Base-by-base conservation (phyloP, 2,329 filamentous ascomycete genomes). In the Diaporthe citrichinensis region DNA sequence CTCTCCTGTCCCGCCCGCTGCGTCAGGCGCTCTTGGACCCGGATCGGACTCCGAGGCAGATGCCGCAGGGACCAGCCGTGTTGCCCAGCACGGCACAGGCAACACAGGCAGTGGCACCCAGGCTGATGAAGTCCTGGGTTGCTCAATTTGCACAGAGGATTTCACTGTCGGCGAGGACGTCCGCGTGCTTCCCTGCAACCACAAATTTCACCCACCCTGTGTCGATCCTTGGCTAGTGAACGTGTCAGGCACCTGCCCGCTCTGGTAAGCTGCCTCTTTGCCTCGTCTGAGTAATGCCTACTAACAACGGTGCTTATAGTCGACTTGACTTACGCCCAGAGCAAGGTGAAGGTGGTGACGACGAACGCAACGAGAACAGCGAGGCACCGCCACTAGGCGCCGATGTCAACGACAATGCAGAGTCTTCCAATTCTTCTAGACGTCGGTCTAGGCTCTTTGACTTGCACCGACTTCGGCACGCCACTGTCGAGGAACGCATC, bases 161-260 rank as follows among this genome's bases (percentile, higher is more conserved):
- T 94, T 94, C 79, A 88, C 82, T 4, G 87, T 91, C 25, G 92
- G 92, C 20, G 90, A 94, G 79, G 91, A 94, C 79, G 90, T 94
- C 71, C 88, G 92, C 59, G 91, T 94, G 1, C 83, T 94, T 55
- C 92, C 92, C 49, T 94, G 92, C 81, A 84, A 90, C 74, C 92
- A 94, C 82, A 91, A 92, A 77, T 94, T 91, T 79, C 92, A 94
- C 79, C 92, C 92, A 0, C 86, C 86, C 61, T 94, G 92, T 79
- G 89, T 94, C 74, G 92, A 94, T 79, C 92, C 92, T 5, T 94
- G 92, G 92, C 85, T 94, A 58, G 85, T 94, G 76, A 92, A 94
- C 74, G 89, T 94, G 15, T 93, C 92, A 15, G 92, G 92, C 76
- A 94, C 92, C 41, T 94, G 92, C 82, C 92, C 92, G 25, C 82